Evolutionary conservation across 1,284 basidiomycete genomes (phyloP).

Genomic region (Heterobasidion irregulare): DNA sequence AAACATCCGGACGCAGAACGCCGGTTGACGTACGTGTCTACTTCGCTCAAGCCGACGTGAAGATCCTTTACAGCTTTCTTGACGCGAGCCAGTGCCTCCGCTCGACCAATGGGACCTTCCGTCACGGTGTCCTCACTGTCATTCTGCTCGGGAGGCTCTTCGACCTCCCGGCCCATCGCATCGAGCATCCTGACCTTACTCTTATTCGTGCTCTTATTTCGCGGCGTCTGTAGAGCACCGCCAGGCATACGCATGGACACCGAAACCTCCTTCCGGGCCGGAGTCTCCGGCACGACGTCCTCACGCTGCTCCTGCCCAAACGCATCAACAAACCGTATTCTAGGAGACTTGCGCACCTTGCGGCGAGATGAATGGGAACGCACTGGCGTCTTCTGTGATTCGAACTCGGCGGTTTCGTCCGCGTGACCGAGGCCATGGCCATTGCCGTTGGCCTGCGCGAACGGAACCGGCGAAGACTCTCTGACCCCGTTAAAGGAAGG

Average conservation of each 20-base stretch:
- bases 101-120: constrained; percentile 29
- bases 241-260: constrained; percentile 13
- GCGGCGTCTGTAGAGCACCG: constrained; percentile 21
- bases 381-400: constrained; percentile 14
- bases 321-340: constrained; percentile 52
- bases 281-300: background rate
- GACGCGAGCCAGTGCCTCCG: constrained; percentile 46
- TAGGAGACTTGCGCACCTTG: constrained; percentile 34
- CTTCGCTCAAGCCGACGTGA: constrained; percentile 42
- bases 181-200: constrained; percentile 48
- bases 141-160: constrained; percentile 23
- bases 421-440: background rate
- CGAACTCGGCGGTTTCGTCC: constrained; percentile 8
- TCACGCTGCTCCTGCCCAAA: constrained; percentile 34
- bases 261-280: constrained; percentile 7
- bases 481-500: constrained; percentile 11
- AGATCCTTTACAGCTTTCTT: constrained; percentile 48
- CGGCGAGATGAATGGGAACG: constrained; percentile 18
- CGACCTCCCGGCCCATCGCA: constrained; percentile 55
- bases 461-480: constrained; percentile 7
- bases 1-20: constrained; percentile 7
- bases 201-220: constrained; percentile 25
- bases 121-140: constrained; percentile 17
- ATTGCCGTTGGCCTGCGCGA: background rate
- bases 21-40: constrained; percentile 36